These are phyloP conservation scores for Saturnispora quitensis DNA, from an alignment of 805 yeast genomes.

Conservation along the genomic window DNA sequence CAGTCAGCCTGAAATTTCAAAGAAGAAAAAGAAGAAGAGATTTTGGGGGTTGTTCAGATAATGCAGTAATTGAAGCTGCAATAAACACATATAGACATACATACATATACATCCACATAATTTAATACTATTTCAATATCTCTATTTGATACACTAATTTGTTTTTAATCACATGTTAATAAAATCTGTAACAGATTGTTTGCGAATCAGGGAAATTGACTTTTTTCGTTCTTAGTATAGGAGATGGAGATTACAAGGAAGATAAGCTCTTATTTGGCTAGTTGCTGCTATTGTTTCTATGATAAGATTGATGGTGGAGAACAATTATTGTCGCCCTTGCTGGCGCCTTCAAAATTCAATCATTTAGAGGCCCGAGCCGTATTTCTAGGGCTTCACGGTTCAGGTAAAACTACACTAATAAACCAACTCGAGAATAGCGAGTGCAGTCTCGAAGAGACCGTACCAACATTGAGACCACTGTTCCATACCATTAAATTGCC, in stretches of 20 bases:
- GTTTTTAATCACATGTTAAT: neutral
- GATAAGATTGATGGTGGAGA: neutral
- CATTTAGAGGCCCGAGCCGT: conserved; percentile 18
- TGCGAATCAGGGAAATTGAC: neutral
- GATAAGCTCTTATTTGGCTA: conserved; percentile 4
- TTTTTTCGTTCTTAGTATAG: neutral
- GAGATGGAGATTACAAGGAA: neutral
- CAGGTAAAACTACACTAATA: conserved; percentile 20
- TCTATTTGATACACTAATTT: neutral
- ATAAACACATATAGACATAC: neutral
- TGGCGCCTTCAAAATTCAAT: neutral
- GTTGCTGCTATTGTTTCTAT: neutral
- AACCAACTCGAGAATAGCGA: conserved; percentile 7
- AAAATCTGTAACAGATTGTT: neutral
- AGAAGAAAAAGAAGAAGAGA: conserved; percentile 11
- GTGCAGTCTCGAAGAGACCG: neutral
- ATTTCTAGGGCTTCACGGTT: conserved; percentile 23
- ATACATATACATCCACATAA: neutral
- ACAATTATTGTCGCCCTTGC: neutral
- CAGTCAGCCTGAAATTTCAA: neutral
- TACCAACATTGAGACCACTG: conserved; percentile 20
- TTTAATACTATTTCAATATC: neutral
- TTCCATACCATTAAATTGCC: neutral
- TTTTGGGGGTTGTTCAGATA: conserved; percentile 8
- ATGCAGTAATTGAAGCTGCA: neutral